Base-by-base conservation (phyloP, 78 protist genomes). In the Dictyostelium capitatum region DNA sequence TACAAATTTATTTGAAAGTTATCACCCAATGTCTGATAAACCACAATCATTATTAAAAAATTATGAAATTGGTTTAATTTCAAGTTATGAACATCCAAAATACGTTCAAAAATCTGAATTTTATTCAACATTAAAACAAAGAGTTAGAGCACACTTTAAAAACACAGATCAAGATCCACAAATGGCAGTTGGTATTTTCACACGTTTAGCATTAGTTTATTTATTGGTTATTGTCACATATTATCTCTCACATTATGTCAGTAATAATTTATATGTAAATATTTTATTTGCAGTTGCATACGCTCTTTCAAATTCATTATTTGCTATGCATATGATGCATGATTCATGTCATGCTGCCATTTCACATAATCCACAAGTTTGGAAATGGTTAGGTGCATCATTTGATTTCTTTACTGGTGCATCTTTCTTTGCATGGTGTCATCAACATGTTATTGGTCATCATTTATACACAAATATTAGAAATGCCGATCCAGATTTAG, bases 401-500 rank as follows among this genome's bases (percentile, higher is more conserved):
- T 87, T 87, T 51, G 84, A 87, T 62, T 87, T 87, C 46, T 3
- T 74, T 6, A 90, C 80, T 51, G 95, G 95, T 73, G 85, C 70
- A 8, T 51, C 75, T 15, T 75, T 75, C 70, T 79, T 48, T 30
- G 73, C 83, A 47, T 90, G 95, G 95, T 74, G 73, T 51, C 95
- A 90, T 37, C 95, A 90, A 75, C 95, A 90, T 25, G 82, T 90
- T 14, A 56, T 90, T 12, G 95, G 95, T 64, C 95, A 90, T 51
- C 95, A 90, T 64, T 69, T 82, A 46, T 90, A 90, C 73, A 90
- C 95, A 6, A 90, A 90, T 25, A 54, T 82, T 32, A 54, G 89
- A 54, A 73, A 69, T 25, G 95, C 89, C 4, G 91, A 82, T 62
- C 95, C 90, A 57, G 95, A 82, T 75, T 47, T 82, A 20, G 90